phyloP scores from a whole-genome alignment of 2,329 filamentous ascomycete genomes.

The Xylaria sp. region DNA sequence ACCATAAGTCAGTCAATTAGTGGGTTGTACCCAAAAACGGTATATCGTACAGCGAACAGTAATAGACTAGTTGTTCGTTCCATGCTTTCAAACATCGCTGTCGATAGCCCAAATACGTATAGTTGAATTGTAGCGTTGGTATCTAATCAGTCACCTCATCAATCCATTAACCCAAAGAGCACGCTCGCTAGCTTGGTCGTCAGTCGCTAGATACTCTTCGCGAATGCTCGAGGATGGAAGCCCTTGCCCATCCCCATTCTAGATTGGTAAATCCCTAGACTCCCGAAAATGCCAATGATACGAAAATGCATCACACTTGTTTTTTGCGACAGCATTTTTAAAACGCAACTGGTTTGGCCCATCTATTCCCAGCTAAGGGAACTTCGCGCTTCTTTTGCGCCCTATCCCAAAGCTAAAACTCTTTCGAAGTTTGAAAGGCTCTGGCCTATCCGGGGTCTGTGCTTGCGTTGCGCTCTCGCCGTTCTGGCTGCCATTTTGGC shows the following conservation, averaged over 20 bases:
- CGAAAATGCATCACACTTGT: constrained; percentile 16
- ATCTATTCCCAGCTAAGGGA: constrained; percentile 47
- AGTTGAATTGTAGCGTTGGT: background rate
- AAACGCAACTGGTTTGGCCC: constrained; percentile 2
- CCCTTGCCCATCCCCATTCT: background rate
- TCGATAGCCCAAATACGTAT: constrained; percentile 6
- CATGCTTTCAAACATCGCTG: constrained; percentile 19
- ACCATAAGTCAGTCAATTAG: constrained; percentile 9
- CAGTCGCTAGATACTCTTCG: background rate
- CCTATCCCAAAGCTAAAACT: constrained; percentile 75
- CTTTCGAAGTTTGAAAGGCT: constrained; percentile 60
- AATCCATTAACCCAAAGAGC: constrained; percentile 15
- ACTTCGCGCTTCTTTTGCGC: constrained; percentile 74
- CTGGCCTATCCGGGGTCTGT: constrained; percentile 53
- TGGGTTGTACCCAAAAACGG: constrained; percentile 20
- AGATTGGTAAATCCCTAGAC: constrained; percentile 21
- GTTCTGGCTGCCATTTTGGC: constrained; percentile 49
- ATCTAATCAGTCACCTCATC: constrained; percentile 1
- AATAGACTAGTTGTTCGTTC: background rate
- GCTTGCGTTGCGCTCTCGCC: constrained; percentile 44
- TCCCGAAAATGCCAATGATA: constrained; percentile 36
- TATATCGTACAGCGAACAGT: constrained; percentile 27
- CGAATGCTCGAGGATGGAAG: constrained; percentile 8
- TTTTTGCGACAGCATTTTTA: background rate
- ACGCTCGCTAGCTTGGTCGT: constrained; percentile 14